Evolutionary conservation across 352 stramenopile species (phyloP).

Genomic region (Pythium inflatum): DNA sequence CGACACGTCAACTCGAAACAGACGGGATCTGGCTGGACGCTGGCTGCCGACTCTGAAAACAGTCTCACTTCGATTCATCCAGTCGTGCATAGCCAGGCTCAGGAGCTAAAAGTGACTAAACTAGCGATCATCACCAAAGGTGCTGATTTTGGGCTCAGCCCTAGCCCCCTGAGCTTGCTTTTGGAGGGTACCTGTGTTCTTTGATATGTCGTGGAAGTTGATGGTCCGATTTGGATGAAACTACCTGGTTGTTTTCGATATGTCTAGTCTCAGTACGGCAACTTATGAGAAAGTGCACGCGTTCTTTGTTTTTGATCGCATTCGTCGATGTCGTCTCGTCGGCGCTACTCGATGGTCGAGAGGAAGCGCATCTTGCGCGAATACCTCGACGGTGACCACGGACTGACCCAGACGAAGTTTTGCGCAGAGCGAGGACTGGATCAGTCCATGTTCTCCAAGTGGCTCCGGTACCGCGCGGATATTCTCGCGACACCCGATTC

Average conservation of each 20-base stretch:
- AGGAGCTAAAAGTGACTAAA: no score
- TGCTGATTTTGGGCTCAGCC: neutral
- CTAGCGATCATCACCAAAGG: neutral
- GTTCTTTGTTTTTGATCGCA: neutral
- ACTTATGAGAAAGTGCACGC: no score
- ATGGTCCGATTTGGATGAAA: neutral
- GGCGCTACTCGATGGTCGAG: neutral
- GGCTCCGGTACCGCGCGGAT: neutral
- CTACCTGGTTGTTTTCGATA: neutral
- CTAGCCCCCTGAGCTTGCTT: neutral
- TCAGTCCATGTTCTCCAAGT: neutral
- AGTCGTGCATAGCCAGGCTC: no score
- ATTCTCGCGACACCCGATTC: neutral
- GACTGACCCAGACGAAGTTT: neutral
- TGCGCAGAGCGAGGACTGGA: neutral
- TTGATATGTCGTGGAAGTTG: no score
- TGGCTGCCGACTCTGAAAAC: no score
- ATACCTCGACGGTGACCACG: neutral
- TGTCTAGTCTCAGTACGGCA: no score
- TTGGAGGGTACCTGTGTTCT: no score
- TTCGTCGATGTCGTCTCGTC: neutral
- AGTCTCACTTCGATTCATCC: no score
- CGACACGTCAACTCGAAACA: no score
- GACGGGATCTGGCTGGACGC: no score
- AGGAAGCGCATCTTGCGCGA: neutral